Evolutionary conservation across 345 rosid genomes (phyloP).

Genomic region (Citrus unshiu): DNA sequence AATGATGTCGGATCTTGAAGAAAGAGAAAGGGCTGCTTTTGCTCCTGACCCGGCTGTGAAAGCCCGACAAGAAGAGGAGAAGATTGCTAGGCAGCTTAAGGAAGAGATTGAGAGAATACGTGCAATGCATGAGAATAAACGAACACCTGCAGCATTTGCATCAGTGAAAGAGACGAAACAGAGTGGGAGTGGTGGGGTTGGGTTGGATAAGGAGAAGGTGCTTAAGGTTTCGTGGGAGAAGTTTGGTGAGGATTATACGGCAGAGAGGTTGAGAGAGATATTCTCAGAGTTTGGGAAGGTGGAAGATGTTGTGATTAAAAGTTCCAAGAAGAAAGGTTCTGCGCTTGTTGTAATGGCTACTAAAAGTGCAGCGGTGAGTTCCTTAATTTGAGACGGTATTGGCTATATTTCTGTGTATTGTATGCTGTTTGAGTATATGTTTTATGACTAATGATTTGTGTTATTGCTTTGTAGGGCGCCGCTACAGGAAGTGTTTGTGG

Average conservation of each 20-base stretch:
- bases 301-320: conserved; percentile 73
- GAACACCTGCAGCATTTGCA: conserved; percentile 22
- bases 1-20: conserved; percentile 84
- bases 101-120: conserved; percentile 76
- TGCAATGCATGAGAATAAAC: conserved; percentile 48
- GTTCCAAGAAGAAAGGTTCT: conserved; percentile 68
- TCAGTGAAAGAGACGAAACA: conserved; percentile 33
- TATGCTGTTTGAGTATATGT: neutral
- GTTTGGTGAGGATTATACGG: conserved; percentile 56
- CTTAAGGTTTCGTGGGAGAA: conserved; percentile 85
- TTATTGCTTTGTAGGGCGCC: conserved; percentile 45
- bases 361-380: conserved; percentile 72
- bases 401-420: neutral
- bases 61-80: conserved; percentile 63
- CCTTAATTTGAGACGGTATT: neutral
- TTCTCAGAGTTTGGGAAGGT: conserved; percentile 75
- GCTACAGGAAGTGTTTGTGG: conserved; percentile 65
- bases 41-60: conserved; percentile 39
- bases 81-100: conserved; percentile 58
- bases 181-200: conserved; percentile 20
- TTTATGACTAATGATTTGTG: conserved; percentile 1
- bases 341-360: conserved; percentile 81
- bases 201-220: conserved; percentile 54
- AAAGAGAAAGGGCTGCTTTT: conserved; percentile 71
- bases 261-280: conserved; percentile 56